Conservation (phyloP, 495 filamentous ascomycete species). For the Astrothelium macrocarpum region DNA sequence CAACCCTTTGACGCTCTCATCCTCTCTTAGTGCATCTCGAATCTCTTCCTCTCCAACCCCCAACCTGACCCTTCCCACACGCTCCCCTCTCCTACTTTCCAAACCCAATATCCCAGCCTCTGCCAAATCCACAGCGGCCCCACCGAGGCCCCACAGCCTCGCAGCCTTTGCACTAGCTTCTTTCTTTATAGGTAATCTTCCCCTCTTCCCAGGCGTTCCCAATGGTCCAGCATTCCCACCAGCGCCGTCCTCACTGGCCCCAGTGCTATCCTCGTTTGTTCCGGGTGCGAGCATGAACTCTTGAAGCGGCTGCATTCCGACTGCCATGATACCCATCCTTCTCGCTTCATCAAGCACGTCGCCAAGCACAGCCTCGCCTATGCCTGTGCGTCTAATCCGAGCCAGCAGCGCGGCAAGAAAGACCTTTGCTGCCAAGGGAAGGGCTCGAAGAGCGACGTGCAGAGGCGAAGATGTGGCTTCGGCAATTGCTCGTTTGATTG, state of each 20-base stretch:
- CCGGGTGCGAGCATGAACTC: slow-evolving; percentile 7
- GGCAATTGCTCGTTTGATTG: slow-evolving; percentile 85
- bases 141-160: slow-evolving; percentile 56
- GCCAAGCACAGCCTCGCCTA: slow-evolving; percentile 78
- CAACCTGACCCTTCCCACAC: slow-evolving; percentile 76
- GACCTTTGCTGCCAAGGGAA: slow-evolving; percentile 73
- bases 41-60: slow-evolving; percentile 86
- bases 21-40: slow-evolving; percentile 73
- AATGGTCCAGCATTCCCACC: neutral
- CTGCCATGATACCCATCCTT: slow-evolving; percentile 56
- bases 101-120: slow-evolving; percentile 81
- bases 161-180: slow-evolving; percentile 28
- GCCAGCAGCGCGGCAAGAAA: slow-evolving; percentile 74
- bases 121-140: slow-evolving; percentile 68
- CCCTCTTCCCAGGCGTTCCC: slow-evolving; percentile 28
- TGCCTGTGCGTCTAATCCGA: slow-evolving; percentile 68
- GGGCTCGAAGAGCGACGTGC: slow-evolving; percentile 71
- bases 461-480: slow-evolving; percentile 90
- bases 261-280: neutral
- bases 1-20: slow-evolving; percentile 72
- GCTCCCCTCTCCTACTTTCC: slow-evolving; percentile 66
- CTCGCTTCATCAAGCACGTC: slow-evolving; percentile 87
- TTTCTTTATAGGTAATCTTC: slow-evolving; percentile 16
- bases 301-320: slow-evolving; percentile 27
- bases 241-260: neutral